phyloP scores from a whole-genome alignment of 371 early-diverging fungal species.

The Apophysomyces variabilis region DNA sequence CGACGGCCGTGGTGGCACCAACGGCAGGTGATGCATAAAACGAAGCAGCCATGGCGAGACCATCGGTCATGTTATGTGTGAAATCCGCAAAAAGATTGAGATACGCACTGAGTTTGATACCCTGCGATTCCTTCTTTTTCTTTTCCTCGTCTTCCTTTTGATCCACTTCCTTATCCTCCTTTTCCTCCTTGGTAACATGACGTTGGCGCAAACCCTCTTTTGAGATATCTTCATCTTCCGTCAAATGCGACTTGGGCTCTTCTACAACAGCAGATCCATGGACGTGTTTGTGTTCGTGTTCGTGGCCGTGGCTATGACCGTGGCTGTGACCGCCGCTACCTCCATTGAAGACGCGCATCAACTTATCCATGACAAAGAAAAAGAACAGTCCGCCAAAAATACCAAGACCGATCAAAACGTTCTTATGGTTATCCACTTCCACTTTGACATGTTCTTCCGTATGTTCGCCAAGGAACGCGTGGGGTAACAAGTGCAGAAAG shows the following conservation, averaged over 20 bases:
- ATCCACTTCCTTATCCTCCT: slow-evolving; percentile 11
- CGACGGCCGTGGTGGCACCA: slow-evolving; percentile 86
- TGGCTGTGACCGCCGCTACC: slow-evolving; percentile 65
- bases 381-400: slow-evolving; percentile 78
- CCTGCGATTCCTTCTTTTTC: slow-evolving; percentile 19
- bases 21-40: slow-evolving; percentile 84
- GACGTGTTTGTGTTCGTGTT: slow-evolving; percentile 13
- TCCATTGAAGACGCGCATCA: slow-evolving; percentile 80
- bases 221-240: slow-evolving; percentile 11
- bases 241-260: no score
- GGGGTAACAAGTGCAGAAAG: slow-evolving; percentile 83
- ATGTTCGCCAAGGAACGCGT: slow-evolving; percentile 69
- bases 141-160: not conserved
- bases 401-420: slow-evolving; percentile 72
- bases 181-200: slow-evolving; percentile 14
- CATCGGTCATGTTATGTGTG: slow-evolving; percentile 92
- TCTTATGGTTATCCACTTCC: slow-evolving; percentile 57
- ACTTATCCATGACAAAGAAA: slow-evolving; percentile 82
- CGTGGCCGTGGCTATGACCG: slow-evolving; percentile 53
- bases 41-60: slow-evolving; percentile 89
- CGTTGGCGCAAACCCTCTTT: slow-evolving; percentile 36
- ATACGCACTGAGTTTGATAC: slow-evolving; percentile 78
- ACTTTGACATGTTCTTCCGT: slow-evolving; percentile 51
- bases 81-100: slow-evolving; percentile 87
- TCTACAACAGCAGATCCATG: slow-evolving; percentile 20